Percentiles rank a stretch among this genome's conserved stretches.
These are phyloP conservation scores for Fusarium newnesense DNA, from an alignment of 2,329 filamentous ascomycete genomes.

Conservation along the genomic window DNA sequence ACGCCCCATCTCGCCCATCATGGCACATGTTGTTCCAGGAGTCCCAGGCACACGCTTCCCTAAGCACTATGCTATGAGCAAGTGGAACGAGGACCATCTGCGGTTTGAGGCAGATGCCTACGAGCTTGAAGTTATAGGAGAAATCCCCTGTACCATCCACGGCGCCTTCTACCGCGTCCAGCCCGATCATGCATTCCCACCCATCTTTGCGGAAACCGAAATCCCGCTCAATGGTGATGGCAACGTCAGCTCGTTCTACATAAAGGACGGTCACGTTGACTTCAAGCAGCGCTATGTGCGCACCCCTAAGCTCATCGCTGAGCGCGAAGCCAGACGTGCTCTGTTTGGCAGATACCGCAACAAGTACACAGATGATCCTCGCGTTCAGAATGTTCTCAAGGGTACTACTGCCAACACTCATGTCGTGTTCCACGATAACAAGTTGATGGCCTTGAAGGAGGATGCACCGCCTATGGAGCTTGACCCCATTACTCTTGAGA, in stretches of 20 bases:
- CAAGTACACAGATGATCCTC: neutral
- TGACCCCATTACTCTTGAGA: slow-evolving; percentile 16
- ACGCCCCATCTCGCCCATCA: neutral
- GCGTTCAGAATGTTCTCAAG: neutral
- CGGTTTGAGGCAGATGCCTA: slow-evolving; percentile 15
- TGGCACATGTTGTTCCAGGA: slow-evolving; percentile 1
- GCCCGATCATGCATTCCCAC: slow-evolving; percentile 13
- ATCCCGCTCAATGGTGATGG: slow-evolving; percentile 16
- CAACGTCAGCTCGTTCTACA: slow-evolving; percentile 11
- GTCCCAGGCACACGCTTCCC: slow-evolving; percentile 9
- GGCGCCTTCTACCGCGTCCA: slow-evolving; percentile 16
- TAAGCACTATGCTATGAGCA: slow-evolving; percentile 18
- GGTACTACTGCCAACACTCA: neutral
- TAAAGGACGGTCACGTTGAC: slow-evolving; percentile 15
- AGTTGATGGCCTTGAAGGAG: neutral
- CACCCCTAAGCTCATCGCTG: slow-evolving; percentile 13
- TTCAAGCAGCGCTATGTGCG: slow-evolving; percentile 19
- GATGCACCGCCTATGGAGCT: neutral
- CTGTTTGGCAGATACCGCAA: slow-evolving; percentile 19
- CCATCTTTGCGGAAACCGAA: slow-evolving; percentile 12
- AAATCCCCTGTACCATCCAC: slow-evolving; percentile 9
- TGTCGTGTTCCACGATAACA: neutral
- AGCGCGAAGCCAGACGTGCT: slow-evolving; percentile 10
- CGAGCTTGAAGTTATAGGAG: slow-evolving; percentile 11
- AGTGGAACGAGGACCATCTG: slow-evolving; percentile 17